phyloP scores from a whole-genome alignment of 2,329 filamentous ascomycete genomes.

The Trichoderma endophyticum region DNA sequence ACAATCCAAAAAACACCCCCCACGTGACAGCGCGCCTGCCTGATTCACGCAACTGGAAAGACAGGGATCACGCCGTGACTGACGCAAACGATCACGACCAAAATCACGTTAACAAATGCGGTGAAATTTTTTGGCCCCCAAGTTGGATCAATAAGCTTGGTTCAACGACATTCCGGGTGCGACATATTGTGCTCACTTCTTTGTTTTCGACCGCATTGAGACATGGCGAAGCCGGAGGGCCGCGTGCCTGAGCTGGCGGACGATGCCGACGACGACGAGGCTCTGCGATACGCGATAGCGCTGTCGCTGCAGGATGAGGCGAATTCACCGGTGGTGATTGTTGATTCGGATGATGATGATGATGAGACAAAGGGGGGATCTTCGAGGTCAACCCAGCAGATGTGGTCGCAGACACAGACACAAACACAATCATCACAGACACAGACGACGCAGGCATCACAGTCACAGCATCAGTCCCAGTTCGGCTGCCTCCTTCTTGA shows the following conservation, averaged over 20 bases:
- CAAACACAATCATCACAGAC: background rate
- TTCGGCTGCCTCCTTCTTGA: constrained; percentile 57
- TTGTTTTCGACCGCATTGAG: background rate
- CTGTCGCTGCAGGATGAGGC: constrained; percentile 47
- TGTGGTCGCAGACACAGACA: background rate
- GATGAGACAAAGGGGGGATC: background rate
- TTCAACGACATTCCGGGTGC: background rate
- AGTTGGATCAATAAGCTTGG: background rate
- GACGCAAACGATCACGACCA: constrained; percentile 17
- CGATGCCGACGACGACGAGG: constrained; percentile 53
- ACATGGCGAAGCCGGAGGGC: background rate
- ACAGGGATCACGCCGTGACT: background rate
- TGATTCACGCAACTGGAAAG: background rate
- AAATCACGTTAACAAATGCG: background rate
- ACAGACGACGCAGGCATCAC: background rate
- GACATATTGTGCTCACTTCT: background rate
- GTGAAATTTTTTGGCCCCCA: background rate
- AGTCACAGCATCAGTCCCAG: background rate
- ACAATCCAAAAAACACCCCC: background rate
- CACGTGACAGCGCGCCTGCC: constrained; percentile 12
- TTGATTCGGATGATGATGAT: background rate
- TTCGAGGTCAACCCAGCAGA: background rate
- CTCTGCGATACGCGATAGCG: constrained; percentile 58
- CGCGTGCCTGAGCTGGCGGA: constrained; percentile 28
- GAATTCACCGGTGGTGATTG: background rate